phyloP scores from a whole-genome alignment of 164 flowering plant genomes.

The Dillenia turbinata region DNA sequence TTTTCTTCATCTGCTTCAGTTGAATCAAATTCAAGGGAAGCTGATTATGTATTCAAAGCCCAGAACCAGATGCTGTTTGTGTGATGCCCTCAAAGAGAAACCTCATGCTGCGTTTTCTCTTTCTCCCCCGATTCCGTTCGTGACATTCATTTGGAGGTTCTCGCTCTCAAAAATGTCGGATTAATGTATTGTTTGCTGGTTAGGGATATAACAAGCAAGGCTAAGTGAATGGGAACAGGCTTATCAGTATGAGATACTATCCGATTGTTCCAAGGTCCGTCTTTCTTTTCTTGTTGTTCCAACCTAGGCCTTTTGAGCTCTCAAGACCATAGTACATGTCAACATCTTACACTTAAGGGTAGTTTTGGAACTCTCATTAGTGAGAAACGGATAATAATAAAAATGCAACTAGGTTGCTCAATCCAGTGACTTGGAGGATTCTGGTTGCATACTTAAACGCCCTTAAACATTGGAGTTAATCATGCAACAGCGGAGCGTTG shows the following conservation, averaged over 20 bases:
- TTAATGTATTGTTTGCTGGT: conserved; percentile 28
- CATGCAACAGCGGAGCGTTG: too few relatives aligned
- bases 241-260: conserved; percentile 73
- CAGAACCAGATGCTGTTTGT: conserved; percentile 95
- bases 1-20: conserved; percentile 18
- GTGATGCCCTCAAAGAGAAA: conserved; percentile 97
- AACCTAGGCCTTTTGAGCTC: background rate
- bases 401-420: too few relatives aligned
- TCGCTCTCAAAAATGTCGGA: background rate
- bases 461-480: too few relatives aligned
- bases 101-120: conserved; percentile 71
- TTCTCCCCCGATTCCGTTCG: conserved; percentile 59
- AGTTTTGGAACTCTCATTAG: too few relatives aligned
- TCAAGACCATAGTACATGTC: background rate
- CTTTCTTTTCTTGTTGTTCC: too few relatives aligned
- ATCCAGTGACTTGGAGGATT: too few relatives aligned
- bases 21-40: conserved; percentile 20
- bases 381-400: too few relatives aligned
- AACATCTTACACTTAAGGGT: too few relatives aligned
- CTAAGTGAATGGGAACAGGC: conserved; percentile 71
- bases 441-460: too few relatives aligned
- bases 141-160: conserved; percentile 69
- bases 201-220: conserved; percentile 78
- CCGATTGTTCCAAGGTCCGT: too few relatives aligned
- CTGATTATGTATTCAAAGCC: conserved; percentile 83